Base-by-base conservation (phyloP, 2,329 filamentous ascomycete species). In the Trichoderma hamatum region DNA sequence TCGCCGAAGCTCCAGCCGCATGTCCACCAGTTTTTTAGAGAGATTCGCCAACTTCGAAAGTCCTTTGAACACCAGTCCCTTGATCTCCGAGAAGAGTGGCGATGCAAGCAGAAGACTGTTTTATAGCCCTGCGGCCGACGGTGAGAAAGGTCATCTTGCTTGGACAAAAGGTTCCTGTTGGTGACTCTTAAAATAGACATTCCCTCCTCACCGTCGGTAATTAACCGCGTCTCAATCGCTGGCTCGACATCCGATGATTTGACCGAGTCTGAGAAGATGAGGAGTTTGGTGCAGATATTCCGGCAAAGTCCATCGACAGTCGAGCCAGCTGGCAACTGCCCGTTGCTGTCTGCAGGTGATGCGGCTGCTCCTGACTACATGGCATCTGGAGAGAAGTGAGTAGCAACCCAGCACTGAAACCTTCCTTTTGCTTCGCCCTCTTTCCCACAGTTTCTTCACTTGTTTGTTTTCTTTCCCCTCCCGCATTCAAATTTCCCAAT, bases 311-410 rank as follows among this genome's bases (percentile, higher is more conserved):
- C 69, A 7, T 49, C 67, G 1, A 39, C 16, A 11, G 43, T 19
- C 16, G 34, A 39, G 21, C 3, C 56, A 30, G 43, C 16, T 32
- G 51, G 54, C 16, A 34, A 24, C 54, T 26, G 56, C 49, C 24
- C 14, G 5, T 24, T 49, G 21, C 16, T 30, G 28, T 59, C 58
- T 28, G 24, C 26, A 11, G 43, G 34, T 3, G 26, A 26, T 32
- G 24, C 36, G 26, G 56, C 21, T 19, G 76, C 67, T 71, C 72
- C 11, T 43, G 28, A 36, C 64, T 74, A 76, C 16, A 75, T 76
- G 19, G 72, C 77, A 6, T 76, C 76, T 5, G 74, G 75, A 13
- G 72, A 72, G 61, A 69, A 56, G 80, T 80, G 74, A 73, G 76
- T 67, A 26, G 16, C 21, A 43, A 19, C 14, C n/a, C 34, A 28